Percentiles rank a stretch among this genome's conserved stretches.
These are phyloP conservation scores for Eimeria acervulina DNA, from an alignment of 169 alveolate genomes.

Conservation along the genomic window DNA sequence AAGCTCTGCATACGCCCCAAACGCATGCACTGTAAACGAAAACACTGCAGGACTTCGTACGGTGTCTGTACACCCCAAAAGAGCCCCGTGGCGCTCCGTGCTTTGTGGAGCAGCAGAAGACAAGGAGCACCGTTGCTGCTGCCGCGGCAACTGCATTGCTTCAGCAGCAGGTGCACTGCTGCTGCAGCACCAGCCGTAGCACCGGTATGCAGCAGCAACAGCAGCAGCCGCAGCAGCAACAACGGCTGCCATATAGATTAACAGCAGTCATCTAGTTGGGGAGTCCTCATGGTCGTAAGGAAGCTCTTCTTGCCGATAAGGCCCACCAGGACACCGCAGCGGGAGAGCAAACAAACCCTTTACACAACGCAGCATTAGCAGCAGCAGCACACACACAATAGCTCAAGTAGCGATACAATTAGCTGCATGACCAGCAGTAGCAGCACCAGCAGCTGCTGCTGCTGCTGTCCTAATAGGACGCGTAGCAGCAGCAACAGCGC, in stretches of 20 bases:
- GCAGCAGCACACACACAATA: background rate
- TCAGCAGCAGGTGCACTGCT: background rate
- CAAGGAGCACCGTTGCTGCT: background rate
- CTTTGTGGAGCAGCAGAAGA: background rate
- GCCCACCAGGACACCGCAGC: slow-evolving; percentile 79
- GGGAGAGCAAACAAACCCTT: slow-evolving; percentile 79
- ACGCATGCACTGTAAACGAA: background rate
- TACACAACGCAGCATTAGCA: background rate
- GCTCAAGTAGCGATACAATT: background rate
- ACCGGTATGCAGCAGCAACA: background rate
- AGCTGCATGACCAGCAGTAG: background rate
- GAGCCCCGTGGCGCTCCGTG: background rate
- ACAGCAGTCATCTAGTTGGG: slow-evolving; percentile 55
- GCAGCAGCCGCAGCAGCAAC: background rate
- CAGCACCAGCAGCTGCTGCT: background rate
- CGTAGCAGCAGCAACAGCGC: background rate
- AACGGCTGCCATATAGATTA: background rate
- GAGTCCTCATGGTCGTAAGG: slow-evolving; percentile 69
- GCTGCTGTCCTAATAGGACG: background rate
- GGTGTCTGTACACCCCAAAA: background rate
- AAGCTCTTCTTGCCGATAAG: slow-evolving; percentile 75
- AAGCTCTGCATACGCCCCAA: background rate
- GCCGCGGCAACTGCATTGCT: background rate
- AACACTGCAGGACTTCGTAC: background rate
- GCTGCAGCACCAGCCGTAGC: background rate